These are phyloP conservation scores for Marasmius tenuissimus DNA, from an alignment of 1,284 basidiomycete species.

Conservation along the genomic window DNA sequence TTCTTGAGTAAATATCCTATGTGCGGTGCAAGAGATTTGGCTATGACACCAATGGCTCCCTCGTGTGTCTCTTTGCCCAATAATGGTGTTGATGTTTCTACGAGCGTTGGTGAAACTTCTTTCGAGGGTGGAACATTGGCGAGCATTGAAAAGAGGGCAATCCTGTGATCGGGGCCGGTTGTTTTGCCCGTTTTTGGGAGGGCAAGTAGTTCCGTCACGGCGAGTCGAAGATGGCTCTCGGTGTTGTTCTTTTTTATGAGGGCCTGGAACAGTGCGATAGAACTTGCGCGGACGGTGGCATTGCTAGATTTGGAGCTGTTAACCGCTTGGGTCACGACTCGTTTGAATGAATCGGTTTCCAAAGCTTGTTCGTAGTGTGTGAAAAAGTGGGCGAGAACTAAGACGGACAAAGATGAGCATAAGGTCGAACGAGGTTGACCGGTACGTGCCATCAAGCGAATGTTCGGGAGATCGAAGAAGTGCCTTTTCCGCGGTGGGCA, in stretches of 20 bases:
- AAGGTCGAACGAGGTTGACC: neutral
- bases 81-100: constrained; percentile 57
- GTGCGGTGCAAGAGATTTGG: constrained; percentile 57
- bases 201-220: constrained; percentile 64
- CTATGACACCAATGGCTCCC: constrained; percentile 54
- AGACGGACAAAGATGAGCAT: constrained; percentile 1
- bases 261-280: constrained; percentile 62
- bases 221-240: constrained; percentile 39
- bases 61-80: constrained; percentile 83
- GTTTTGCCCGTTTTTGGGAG: constrained; percentile 85
- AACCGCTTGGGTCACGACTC: constrained; percentile 65
- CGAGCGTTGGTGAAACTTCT: constrained; percentile 50
- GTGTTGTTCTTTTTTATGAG: constrained; percentile 32
- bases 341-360: constrained; percentile 54
- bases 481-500: constrained; percentile 74
- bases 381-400: constrained; percentile 60
- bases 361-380: constrained; percentile 56
- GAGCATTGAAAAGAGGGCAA: constrained; percentile 79
- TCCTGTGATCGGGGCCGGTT: constrained; percentile 83
- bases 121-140: constrained; percentile 51
- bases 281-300: constrained; percentile 55
- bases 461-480: constrained; percentile 74
- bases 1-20: constrained; percentile 52
- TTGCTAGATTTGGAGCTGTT: constrained; percentile 82
- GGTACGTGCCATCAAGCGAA: constrained; percentile 53